These are phyloP conservation scores for Pelagophyceae sp. DNA, from an alignment of 352 stramenopile genomes.

Conservation along the genomic window DNA sequence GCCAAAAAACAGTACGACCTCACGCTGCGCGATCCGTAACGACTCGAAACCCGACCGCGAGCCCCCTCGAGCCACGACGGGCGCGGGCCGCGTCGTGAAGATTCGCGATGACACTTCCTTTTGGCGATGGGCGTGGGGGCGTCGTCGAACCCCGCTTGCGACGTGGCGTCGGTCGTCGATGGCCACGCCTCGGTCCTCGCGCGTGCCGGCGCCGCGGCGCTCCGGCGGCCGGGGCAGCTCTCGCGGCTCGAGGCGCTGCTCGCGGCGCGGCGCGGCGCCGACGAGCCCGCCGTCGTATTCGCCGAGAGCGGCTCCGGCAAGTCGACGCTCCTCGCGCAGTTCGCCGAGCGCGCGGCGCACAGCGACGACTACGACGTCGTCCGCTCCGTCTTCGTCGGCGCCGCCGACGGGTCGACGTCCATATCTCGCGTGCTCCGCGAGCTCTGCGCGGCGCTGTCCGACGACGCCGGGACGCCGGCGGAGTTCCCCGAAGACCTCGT, in stretches of 20 bases:
- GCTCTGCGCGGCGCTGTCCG: not conserved
- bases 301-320: not conserved
- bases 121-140: too few relatives aligned
- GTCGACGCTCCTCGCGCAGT: not conserved
- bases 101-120: too few relatives aligned
- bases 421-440: not conserved
- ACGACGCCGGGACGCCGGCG: not conserved
- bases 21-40: not conserved
- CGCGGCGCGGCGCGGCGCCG: not conserved
- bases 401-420: not conserved
- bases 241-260: not conserved
- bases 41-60: too few relatives aligned
- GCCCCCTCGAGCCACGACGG: too few relatives aligned
- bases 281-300: not conserved
- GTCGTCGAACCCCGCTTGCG: too few relatives aligned
- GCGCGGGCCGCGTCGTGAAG: too few relatives aligned
- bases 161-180: too few relatives aligned
- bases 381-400: not conserved
- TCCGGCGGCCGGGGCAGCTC: not conserved
- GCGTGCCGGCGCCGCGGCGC: not conserved
- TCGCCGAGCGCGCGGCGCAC: not conserved
- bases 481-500: not conserved
- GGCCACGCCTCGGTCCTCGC: not conserved
- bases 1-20: constrained; percentile 39
- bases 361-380: constrained; percentile 3